Conservation (phyloP, 805 yeast genomes). For the Zygotorulaspora sp. region DNA sequence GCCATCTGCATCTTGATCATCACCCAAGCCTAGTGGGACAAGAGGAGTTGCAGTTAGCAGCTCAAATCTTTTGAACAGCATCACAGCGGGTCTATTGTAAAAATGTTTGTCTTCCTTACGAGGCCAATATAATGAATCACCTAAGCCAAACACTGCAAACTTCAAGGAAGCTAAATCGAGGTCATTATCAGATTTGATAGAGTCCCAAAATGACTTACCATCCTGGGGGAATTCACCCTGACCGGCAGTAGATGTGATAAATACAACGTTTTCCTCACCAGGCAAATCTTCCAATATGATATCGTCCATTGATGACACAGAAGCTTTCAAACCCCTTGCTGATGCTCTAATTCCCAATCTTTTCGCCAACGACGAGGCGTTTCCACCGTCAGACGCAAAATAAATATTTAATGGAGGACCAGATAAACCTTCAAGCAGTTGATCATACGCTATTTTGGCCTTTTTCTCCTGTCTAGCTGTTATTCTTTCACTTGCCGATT, state of each 20-base stretch:
- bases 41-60: slow-evolving; percentile 71
- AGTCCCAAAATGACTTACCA: slow-evolving; percentile 70
- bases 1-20: slow-evolving; percentile 97
- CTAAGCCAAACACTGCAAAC: slow-evolving; percentile 82
- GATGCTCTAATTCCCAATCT: slow-evolving; percentile 73
- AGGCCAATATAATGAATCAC: slow-evolving; percentile 96
- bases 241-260: slow-evolving; percentile 88
- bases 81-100: slow-evolving; percentile 86
- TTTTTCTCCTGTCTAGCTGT: slow-evolving; percentile 55
- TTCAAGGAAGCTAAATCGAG: slow-evolving; percentile 61
- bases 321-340: slow-evolving; percentile 60
- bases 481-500: slow-evolving; percentile 57
- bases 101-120: slow-evolving; percentile 91
- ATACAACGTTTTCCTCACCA: slow-evolving; percentile 54
- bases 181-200: slow-evolving; percentile 56
- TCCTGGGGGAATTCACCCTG: slow-evolving; percentile 92
- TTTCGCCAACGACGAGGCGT: slow-evolving; percentile 76
- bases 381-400: slow-evolving; percentile 90
- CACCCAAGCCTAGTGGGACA: slow-evolving; percentile 81
- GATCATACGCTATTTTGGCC: slow-evolving; percentile 73
- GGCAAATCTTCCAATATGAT: slow-evolving; percentile 70
- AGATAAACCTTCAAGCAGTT: slow-evolving; percentile 76
- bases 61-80: slow-evolving; percentile 58
- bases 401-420: slow-evolving; percentile 89
- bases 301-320: slow-evolving; percentile 58